Conservation (phyloP, 805 yeast genomes). For the Teunomyces stri region DNA sequence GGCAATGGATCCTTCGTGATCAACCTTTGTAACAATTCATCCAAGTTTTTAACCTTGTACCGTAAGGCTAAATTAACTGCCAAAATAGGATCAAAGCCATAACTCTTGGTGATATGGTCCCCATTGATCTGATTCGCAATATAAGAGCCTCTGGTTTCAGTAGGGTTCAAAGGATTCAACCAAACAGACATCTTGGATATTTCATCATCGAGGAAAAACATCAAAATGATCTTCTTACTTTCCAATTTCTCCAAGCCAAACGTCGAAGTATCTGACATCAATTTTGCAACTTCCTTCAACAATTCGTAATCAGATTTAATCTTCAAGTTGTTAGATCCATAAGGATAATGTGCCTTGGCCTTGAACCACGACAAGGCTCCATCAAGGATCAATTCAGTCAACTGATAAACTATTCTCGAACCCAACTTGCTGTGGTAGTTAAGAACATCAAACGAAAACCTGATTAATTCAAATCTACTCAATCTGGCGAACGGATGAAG, state of each 20-base stretch:
- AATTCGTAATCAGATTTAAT: constrained; percentile 65
- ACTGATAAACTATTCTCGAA: constrained; percentile 41
- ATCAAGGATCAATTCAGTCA: constrained; percentile 55
- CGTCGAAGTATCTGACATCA: constrained; percentile 21
- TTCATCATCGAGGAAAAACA: constrained; percentile 73
- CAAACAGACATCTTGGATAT: constrained; percentile 70
- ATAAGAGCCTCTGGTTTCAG: constrained; percentile 38
- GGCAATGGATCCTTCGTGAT: constrained; percentile 57
- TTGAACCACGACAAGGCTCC: constrained; percentile 81
- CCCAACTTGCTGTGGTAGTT: constrained; percentile 51
- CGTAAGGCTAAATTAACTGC: constrained; percentile 71
- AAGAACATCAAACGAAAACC: constrained; percentile 65
- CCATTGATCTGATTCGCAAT: constrained; percentile 33
- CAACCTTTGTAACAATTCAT: constrained; percentile 40
- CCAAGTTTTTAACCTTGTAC: constrained; percentile 44
- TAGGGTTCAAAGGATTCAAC: constrained; percentile 61
- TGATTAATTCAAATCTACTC: constrained; percentile 69
- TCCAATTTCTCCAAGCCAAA: constrained; percentile 30
- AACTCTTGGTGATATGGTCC: constrained; percentile 53
- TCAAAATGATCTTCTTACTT: constrained; percentile 51
- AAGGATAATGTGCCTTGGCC: constrained; percentile 65
- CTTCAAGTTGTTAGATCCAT: constrained; percentile 75
- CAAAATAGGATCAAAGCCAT: constrained; percentile 62
- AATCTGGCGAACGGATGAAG: constrained; percentile 79
- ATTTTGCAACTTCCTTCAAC: constrained; percentile 50